Conservation (phyloP, 345 rosid genomes). For the Melaleuca alternifolia region DNA sequence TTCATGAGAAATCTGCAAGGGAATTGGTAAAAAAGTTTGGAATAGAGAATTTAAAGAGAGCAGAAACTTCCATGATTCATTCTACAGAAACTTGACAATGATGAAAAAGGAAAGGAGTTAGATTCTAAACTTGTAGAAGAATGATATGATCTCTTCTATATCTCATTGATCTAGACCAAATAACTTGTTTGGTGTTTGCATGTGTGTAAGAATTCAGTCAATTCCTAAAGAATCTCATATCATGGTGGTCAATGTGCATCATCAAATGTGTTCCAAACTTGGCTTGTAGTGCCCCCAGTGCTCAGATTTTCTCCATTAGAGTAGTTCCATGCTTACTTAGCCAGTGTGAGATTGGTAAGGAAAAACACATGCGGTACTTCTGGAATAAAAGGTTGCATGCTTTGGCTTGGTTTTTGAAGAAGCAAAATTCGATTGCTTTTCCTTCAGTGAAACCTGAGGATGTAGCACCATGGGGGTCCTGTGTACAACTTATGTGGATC, state of each 20-base stretch:
- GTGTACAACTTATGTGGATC: too few relatives aligned
- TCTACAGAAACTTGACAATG: neutral
- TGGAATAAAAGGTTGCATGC: neutral
- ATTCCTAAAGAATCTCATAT: neutral
- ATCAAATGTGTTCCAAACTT: neutral
- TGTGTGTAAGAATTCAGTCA: neutral
- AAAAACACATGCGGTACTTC: neutral
- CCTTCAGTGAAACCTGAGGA: fast-evolving
- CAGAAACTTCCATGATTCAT: neutral
- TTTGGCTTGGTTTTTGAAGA: too few relatives aligned
- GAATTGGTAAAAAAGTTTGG: too few relatives aligned
- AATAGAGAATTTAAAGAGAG: too few relatives aligned
- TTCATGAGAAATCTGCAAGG: neutral
- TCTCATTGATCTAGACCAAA: neutral
- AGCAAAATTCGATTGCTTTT: neutral
- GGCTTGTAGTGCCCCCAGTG: neutral
- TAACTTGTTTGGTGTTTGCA: neutral
- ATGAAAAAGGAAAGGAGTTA: neutral
- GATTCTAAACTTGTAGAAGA: neutral
- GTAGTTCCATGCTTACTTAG: neutral
- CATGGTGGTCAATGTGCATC: neutral
- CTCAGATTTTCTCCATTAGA: neutral
- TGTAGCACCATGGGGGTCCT: neutral
- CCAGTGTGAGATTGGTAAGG: neutral
- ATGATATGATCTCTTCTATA: neutral